Conservation (phyloP, 352 stramenopile genomes). For the Paralagenidium karlingii region DNA sequence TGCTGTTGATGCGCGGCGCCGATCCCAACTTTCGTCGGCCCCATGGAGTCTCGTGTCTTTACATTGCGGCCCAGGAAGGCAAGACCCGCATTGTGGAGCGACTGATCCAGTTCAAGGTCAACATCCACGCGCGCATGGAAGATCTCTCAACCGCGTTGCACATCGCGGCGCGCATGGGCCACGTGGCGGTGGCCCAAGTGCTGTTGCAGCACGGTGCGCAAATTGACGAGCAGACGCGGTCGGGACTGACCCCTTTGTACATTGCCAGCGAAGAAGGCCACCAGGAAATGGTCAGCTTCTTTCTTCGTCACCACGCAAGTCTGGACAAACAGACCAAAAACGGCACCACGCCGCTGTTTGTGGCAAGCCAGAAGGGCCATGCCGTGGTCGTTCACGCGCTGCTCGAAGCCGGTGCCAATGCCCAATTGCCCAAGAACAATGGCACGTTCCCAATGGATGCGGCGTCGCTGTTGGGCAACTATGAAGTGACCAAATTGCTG, state of each 20-base stretch:
- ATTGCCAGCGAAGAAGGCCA: slow-evolving; percentile 81
- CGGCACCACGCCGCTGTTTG: slow-evolving; percentile 61
- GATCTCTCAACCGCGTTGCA: slow-evolving; percentile 64
- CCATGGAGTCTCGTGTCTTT: slow-evolving; percentile 55
- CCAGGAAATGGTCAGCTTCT: slow-evolving; percentile 33
- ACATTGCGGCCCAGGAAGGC: slow-evolving; percentile 70
- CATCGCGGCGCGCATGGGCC: slow-evolving; percentile 70
- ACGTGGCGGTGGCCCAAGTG: slow-evolving; percentile 29
- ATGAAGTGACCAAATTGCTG: slow-evolving; percentile 40
- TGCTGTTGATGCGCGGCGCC: slow-evolving; percentile 40
- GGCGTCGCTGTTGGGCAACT: slow-evolving; percentile 45
- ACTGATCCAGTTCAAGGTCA: slow-evolving; percentile 27
- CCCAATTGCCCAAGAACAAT: slow-evolving; percentile 50
- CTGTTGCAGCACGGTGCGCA: slow-evolving; percentile 35
- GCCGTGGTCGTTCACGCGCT: slow-evolving; percentile 34
- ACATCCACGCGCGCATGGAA: slow-evolving; percentile 60
- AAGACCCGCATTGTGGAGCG: slow-evolving; percentile 45
- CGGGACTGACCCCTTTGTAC: slow-evolving; percentile 62
- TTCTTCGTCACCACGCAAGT: slow-evolving; percentile 21
- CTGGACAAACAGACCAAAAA: slow-evolving; percentile 29
- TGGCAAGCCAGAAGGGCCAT: slow-evolving; percentile 62
- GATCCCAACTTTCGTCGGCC: slow-evolving; percentile 53
- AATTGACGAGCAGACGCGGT: slow-evolving; percentile 64
- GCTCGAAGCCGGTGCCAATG: slow-evolving; percentile 33
- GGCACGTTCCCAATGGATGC: slow-evolving; percentile 62